phyloP scores from a whole-genome alignment of 2,329 filamentous ascomycete genomes.

The Plectosphaerella cucumerina region DNA sequence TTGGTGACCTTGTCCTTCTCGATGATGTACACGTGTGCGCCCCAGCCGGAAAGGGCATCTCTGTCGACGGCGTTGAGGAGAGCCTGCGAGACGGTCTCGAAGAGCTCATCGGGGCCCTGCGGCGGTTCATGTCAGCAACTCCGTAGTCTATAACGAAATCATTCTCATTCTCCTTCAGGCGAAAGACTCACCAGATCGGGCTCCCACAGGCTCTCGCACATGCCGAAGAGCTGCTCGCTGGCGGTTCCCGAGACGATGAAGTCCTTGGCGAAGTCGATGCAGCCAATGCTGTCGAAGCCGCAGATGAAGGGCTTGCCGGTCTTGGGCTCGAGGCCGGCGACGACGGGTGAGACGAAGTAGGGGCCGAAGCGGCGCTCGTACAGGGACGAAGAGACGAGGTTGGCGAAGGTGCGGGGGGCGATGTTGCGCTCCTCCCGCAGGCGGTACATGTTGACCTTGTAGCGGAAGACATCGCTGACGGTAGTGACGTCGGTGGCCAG shows the following conservation, averaged over 20 bases:
- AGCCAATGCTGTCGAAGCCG: slow-evolving; percentile 98
- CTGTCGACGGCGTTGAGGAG: slow-evolving; percentile 93
- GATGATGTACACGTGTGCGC: slow-evolving; percentile 98
- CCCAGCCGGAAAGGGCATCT: slow-evolving; percentile 96
- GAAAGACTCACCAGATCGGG: slow-evolving; percentile 73
- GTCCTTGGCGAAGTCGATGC: slow-evolving; percentile 99
- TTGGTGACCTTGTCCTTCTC: slow-evolving; percentile 99
- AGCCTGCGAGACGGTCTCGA: slow-evolving; percentile 96
- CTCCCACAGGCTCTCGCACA: slow-evolving; percentile 97
- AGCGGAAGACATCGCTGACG: slow-evolving; percentile 94
- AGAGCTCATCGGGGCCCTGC: slow-evolving; percentile 86
- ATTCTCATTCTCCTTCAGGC: not conserved
- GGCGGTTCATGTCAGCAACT: slow-evolving; percentile 13
- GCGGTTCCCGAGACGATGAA: slow-evolving; percentile 98
- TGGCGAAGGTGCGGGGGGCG: slow-evolving; percentile 89
- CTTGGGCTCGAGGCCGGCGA: slow-evolving; percentile 92
- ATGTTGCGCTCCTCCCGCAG: slow-evolving; percentile 97
- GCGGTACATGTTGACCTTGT: slow-evolving; percentile 99
- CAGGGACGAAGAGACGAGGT: slow-evolving; percentile 84
- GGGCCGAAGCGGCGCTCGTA: slow-evolving; percentile 97
- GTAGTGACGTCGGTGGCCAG: slow-evolving; percentile 94
- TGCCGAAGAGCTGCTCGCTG: slow-evolving; percentile 96
- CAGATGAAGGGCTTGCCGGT: slow-evolving; percentile 96
- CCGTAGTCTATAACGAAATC: too few species aligned
- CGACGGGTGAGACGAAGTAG: slow-evolving; percentile 92